Conservation (phyloP, 805 yeast species). For the Suhomyces vadensis region DNA sequence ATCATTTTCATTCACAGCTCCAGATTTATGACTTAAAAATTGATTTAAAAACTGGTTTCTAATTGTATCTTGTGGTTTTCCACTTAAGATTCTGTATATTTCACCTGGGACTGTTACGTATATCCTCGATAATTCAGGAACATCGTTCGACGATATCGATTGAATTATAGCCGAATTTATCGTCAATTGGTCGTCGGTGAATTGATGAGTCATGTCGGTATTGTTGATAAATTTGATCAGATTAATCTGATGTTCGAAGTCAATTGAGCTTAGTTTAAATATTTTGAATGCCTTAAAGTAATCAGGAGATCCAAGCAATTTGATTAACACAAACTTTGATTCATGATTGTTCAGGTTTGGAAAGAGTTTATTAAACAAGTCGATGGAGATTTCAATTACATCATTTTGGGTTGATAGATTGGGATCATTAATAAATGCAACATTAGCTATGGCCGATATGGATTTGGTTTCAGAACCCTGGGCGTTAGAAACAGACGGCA, state of each 20-base stretch:
- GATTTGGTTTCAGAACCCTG: constrained; percentile 11
- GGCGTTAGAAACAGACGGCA: constrained; percentile 19
- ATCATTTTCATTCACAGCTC: constrained; percentile 44
- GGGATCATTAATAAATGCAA: constrained; percentile 35
- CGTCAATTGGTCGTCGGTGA: constrained; percentile 31
- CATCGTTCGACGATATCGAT: constrained; percentile 28
- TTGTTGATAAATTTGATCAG: constrained; percentile 43
- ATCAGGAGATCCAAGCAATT: constrained; percentile 42
- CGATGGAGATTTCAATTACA: constrained; percentile 33
- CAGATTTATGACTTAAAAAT: constrained; percentile 22
- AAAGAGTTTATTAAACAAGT: constrained; percentile 33
- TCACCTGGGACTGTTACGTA: constrained; percentile 49
- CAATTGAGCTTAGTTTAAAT: constrained; percentile 36
- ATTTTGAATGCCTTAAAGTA: constrained; percentile 34
- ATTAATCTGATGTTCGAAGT: constrained; percentile 24
- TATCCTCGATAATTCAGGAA: constrained; percentile 45
- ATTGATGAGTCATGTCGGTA: constrained; percentile 33
- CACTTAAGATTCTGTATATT: constrained; percentile 36
- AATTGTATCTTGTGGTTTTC: constrained; percentile 32
- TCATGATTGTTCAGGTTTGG: constrained; percentile 19
- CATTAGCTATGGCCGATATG: constrained; percentile 28
- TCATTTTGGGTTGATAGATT: constrained; percentile 23
- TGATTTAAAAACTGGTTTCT: constrained; percentile 32
- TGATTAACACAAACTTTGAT: constrained; percentile 31
- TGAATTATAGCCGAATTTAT: constrained; percentile 40